Percentiles rank a stretch among this genome's conserved stretches.
Conservation (phyloP, 2,329 filamentous ascomycete species). For the Cladosporium sp. region DNA sequence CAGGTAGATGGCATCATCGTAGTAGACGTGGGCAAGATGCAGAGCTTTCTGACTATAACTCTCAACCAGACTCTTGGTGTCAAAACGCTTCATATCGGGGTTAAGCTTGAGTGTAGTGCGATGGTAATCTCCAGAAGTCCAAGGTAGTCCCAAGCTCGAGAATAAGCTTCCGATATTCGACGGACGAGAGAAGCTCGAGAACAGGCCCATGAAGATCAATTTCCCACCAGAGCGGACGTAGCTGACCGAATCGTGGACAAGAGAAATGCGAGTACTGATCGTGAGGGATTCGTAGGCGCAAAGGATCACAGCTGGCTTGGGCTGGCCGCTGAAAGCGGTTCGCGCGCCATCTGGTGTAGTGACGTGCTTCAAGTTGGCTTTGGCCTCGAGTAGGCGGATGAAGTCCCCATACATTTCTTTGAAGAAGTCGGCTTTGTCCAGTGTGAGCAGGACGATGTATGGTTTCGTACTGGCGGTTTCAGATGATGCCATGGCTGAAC, state of each 20-base stretch:
- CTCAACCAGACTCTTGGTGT: constrained; percentile 10
- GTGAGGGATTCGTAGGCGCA: constrained; percentile 16
- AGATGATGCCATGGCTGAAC: not conserved
- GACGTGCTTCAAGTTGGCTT: constrained; percentile 16
- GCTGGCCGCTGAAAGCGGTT: constrained; percentile 5
- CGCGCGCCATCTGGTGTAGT: constrained; percentile 14
- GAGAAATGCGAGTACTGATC: constrained; percentile 8
- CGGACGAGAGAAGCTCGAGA: constrained; percentile 13
- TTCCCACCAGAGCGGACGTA: constrained; percentile 20
- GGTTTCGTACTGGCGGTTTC: constrained; percentile 2
- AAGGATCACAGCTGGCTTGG: constrained; percentile 14
- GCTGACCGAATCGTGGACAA: constrained; percentile 15
- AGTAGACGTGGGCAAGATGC: constrained; percentile 17
- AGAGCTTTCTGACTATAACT: constrained; percentile 22
- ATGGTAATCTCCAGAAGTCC: constrained; percentile 20
- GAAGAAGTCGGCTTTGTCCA: constrained; percentile 19
- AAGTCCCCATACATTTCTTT: constrained; percentile 16
- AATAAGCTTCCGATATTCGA: constrained; percentile 17
- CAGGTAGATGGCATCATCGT: constrained; percentile 18
- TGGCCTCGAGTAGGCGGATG: constrained; percentile 10
- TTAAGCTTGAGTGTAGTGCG: constrained; percentile 20
- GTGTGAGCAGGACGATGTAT: constrained; percentile 16
- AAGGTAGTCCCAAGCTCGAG: constrained; percentile 17
- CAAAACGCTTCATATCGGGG: constrained; percentile 7
- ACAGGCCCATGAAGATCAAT: constrained; percentile 20